These are phyloP conservation scores for Bipolaris zeicola DNA, from an alignment of 2,329 filamentous ascomycete genomes.

Conservation along the genomic window DNA sequence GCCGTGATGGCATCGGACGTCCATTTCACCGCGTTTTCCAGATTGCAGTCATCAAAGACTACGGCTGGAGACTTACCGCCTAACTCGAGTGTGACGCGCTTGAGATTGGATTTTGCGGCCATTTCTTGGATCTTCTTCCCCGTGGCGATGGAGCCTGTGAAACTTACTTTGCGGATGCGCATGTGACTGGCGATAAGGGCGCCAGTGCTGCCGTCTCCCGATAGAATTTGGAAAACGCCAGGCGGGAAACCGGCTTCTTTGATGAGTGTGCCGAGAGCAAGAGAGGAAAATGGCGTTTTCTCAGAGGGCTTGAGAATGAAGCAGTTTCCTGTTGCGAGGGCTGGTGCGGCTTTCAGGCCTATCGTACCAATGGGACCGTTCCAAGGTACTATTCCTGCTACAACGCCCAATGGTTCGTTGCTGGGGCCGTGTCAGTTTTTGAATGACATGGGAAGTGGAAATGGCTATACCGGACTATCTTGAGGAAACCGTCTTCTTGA, in stretches of 20 bases:
- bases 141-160: slow-evolving; percentile 49
- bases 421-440: neutral
- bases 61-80: slow-evolving; percentile 54
- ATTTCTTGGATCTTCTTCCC: slow-evolving; percentile 50
- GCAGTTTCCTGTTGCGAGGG: slow-evolving; percentile 44
- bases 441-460: too few species aligned
- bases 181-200: slow-evolving; percentile 48
- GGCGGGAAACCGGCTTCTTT: slow-evolving; percentile 49
- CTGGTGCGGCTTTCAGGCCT: slow-evolving; percentile 46
- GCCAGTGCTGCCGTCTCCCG: slow-evolving; percentile 47
- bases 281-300: slow-evolving; percentile 43
- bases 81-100: slow-evolving; percentile 52
- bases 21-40: slow-evolving; percentile 50
- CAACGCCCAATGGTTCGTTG: slow-evolving; percentile 52
- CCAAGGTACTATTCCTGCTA: slow-evolving; percentile 52
- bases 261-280: slow-evolving; percentile 42
- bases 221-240: slow-evolving; percentile 50
- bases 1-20: slow-evolving; percentile 44
- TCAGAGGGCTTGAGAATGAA: slow-evolving; percentile 48
- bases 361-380: slow-evolving; percentile 49
- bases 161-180: slow-evolving; percentile 49
- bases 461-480: slow-evolving; percentile 38
- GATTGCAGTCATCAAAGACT: slow-evolving; percentile 53
- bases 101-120: slow-evolving; percentile 51
- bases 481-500: slow-evolving; percentile 55